Percentiles rank a stretch among this genome's conserved stretches.
Conservation (phyloP, 176 grass and related monocot species). For the Eragrostis curvula region DNA sequence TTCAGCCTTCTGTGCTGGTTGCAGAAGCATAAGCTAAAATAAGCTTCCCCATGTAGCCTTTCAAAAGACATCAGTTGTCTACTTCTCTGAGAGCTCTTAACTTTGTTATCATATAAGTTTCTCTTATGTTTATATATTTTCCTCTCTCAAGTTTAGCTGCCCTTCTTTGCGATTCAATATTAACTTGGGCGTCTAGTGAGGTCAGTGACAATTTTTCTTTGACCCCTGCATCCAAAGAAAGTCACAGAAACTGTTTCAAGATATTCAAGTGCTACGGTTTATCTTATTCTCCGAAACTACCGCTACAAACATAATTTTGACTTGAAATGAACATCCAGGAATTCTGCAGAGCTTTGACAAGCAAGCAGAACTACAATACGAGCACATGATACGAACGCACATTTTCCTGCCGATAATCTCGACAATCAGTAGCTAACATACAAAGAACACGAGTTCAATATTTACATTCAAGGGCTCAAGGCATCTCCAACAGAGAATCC, state of each 20-base stretch:
- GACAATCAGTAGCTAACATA: neutral
- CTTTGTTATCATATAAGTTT: neutral
- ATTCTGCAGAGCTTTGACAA: too few relatives aligned
- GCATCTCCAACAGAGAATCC: neutral
- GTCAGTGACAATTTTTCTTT: neutral
- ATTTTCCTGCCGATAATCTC: neutral
- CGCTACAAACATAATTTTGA: neutral
- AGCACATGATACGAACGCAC: neutral
- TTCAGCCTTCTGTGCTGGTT: too few relatives aligned
- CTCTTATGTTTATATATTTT: neutral
- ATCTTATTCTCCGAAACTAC: neutral
- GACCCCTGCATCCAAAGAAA: neutral
- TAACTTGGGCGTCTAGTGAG: neutral
- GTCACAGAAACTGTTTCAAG: neutral
- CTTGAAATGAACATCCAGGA: too few relatives aligned
- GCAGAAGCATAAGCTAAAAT: too few relatives aligned
- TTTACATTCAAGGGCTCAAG: slow-evolving; percentile 6
- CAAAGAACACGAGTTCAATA: neutral
- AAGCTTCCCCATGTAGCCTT: too few relatives aligned
- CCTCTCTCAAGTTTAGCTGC: neutral
- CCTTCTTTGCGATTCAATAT: neutral
- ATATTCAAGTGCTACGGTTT: neutral
- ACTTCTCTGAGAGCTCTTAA: neutral
- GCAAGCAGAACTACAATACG: neutral
- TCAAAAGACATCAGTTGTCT: too few relatives aligned